Conservation (phyloP, 352 stramenopile genomes). For the Globisporangium nodosum region DNA sequence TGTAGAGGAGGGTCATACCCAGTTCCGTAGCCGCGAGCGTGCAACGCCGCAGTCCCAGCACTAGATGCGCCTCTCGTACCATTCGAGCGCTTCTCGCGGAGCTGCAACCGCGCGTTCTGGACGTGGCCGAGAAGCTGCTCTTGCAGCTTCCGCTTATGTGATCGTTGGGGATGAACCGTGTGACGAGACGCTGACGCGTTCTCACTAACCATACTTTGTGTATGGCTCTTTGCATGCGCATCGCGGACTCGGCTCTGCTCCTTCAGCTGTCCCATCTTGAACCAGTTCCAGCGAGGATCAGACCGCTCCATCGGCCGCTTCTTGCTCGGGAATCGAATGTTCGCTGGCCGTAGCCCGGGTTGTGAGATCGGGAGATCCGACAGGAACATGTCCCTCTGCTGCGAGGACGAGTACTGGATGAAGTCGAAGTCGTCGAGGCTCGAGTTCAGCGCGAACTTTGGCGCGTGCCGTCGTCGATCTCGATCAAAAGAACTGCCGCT, state of each 20-base stretch:
- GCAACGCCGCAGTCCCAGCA: background rate
- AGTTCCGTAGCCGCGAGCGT: constrained; percentile 2
- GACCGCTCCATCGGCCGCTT: constrained; percentile 26
- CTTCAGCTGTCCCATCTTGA: constrained; percentile 31
- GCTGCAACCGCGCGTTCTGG: constrained; percentile 40
- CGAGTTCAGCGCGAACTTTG: constrained; percentile 9
- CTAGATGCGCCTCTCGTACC: constrained; percentile 14
- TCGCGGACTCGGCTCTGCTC: constrained; percentile 9
- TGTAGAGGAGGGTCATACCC: constrained; percentile 6
- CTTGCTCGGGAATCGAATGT: constrained; percentile 30
- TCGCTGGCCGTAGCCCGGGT: constrained; percentile 14
- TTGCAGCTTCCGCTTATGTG: constrained; percentile 7
- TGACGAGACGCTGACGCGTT: background rate
- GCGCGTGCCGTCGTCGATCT: background rate
- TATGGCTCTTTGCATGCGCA: background rate
- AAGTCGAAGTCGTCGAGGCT: constrained; percentile 38
- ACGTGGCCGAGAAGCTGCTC: constrained; percentile 26
- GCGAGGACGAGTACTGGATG: constrained; percentile 8
- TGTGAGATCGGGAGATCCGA: background rate
- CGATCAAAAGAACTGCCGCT: background rate
- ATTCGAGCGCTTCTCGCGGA: constrained; percentile 29
- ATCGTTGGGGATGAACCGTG: background rate
- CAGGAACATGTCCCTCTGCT: constrained; percentile 6
- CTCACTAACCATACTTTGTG: background rate
- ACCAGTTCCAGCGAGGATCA: constrained; percentile 45